These are phyloP conservation scores for Linderniella brevidens DNA, from an alignment of 257 asterid genomes.

Conservation along the genomic window DNA sequence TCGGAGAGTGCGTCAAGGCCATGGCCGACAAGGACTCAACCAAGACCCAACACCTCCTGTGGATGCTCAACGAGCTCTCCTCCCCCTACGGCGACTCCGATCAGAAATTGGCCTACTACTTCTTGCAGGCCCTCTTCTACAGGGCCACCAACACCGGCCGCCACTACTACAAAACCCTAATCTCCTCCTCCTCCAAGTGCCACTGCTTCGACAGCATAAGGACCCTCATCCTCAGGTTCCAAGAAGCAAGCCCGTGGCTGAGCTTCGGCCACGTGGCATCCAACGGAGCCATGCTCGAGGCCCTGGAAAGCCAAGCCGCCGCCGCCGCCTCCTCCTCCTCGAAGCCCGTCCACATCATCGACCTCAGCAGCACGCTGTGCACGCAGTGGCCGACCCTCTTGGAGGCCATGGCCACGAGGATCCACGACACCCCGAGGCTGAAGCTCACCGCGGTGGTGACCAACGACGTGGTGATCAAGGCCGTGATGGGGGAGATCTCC, in stretches of 20 bases:
- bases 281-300: slow-evolving; percentile 80
- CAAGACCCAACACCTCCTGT: slow-evolving; percentile 58
- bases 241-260: slow-evolving; percentile 93
- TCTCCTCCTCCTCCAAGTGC: slow-evolving; percentile 35
- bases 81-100: slow-evolving; percentile 93
- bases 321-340: too few species aligned
- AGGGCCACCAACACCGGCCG: slow-evolving; percentile 59
- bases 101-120: slow-evolving; percentile 65
- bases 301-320: slow-evolving; percentile 68
- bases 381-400: slow-evolving; percentile 92
- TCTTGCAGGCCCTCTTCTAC: slow-evolving; percentile 71
- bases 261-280: slow-evolving; percentile 91
- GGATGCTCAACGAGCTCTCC: slow-evolving; percentile 88
- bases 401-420: slow-evolving; percentile 69
- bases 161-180: slow-evolving; percentile 49
- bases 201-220: slow-evolving; percentile 52
- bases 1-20: slow-evolving; percentile 57
- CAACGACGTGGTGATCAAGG: slow-evolving; percentile 14
- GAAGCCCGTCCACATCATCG: slow-evolving; percentile 50
- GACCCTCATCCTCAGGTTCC: slow-evolving; percentile 48
- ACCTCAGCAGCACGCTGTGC: slow-evolving; percentile 65
- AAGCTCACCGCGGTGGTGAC: slow-evolving; percentile 51
- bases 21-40: slow-evolving; percentile 43
- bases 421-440: slow-evolving; percentile 62
- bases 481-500: slow-evolving; percentile 59